A percentile compares a stretch with the other conserved stretches of the same genome.
phyloP scores from a whole-genome alignment of 345 rosid species.

The thale cress (Arabidopsis thaliana) region DNA sequence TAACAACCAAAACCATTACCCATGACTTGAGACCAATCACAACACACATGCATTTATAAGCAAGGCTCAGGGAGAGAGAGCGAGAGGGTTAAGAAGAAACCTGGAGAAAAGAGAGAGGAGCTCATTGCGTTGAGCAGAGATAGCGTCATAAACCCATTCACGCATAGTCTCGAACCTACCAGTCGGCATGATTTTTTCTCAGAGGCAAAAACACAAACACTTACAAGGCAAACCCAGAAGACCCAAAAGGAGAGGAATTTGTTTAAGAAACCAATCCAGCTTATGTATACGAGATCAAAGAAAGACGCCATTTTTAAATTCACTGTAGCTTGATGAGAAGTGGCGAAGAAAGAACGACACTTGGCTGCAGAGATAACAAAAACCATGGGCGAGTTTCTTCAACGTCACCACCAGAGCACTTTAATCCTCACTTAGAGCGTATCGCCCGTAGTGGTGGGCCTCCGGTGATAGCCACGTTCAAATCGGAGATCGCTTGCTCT shows the following conservation, averaged over 20 bases:
- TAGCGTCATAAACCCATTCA: constrained; percentile 54
- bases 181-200: constrained; percentile 38
- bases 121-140: constrained; percentile 57
- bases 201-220: constrained; percentile 36
- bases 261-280: not conserved
- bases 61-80: not conserved
- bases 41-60: constrained; percentile 6
- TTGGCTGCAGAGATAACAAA: constrained; percentile 39
- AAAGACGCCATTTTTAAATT: constrained; percentile 26
- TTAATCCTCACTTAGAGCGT: constrained; percentile 33
- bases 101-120: constrained; percentile 65
- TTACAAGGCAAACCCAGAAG: constrained; percentile 6
- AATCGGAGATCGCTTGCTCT: constrained; percentile 17
- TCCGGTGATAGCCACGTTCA: constrained; percentile 24
- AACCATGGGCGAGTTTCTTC: constrained; percentile 40
- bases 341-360: constrained; percentile 42
- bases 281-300: constrained; percentile 16
- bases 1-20: not conserved
- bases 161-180: constrained; percentile 49
- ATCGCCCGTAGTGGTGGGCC: constrained; percentile 41
- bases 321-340: constrained; percentile 16
- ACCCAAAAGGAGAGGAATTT: not conserved
- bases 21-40: not conserved
- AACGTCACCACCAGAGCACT: not conserved
- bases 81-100: constrained; percentile 29